These are phyloP conservation scores for Sorghum bicolor DNA, from an alignment of 176 grass and related monocot genomes.

Conservation along the genomic window Sorghum_bicolor_NCBIv3 NC_012875.2:44350501-44351000, in stretches of 20 bases:
- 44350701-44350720: slow-evolving; percentile 82
- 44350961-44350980: slow-evolving; percentile 96
- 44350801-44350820: slow-evolving; percentile 20
- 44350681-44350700: slow-evolving; percentile 90
- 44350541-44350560: not conserved
- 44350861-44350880: slow-evolving; percentile 94
- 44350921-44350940: slow-evolving; percentile 96
- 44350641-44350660: slow-evolving; percentile 35
- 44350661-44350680: slow-evolving; percentile 81
- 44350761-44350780: slow-evolving; percentile 66
- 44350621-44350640: not conserved
- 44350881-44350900: slow-evolving; percentile 88
- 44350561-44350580: slow-evolving; percentile 5
- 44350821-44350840: slow-evolving; percentile 18
- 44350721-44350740: slow-evolving; percentile 88
- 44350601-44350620: slow-evolving; percentile 26
- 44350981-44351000: slow-evolving; percentile 99
- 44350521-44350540: not conserved
- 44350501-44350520: slow-evolving; percentile 16
- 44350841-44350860: slow-evolving; percentile 94
- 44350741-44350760: slow-evolving; percentile 67
- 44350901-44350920: slow-evolving; percentile 94
- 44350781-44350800: slow-evolving; percentile 22
- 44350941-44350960: slow-evolving; percentile 96
- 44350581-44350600: not conserved